These are phyloP conservation scores for Fusarium avenaceum DNA, from an alignment of 2,329 filamentous ascomycete species.

Conservation along the genomic window DNA sequence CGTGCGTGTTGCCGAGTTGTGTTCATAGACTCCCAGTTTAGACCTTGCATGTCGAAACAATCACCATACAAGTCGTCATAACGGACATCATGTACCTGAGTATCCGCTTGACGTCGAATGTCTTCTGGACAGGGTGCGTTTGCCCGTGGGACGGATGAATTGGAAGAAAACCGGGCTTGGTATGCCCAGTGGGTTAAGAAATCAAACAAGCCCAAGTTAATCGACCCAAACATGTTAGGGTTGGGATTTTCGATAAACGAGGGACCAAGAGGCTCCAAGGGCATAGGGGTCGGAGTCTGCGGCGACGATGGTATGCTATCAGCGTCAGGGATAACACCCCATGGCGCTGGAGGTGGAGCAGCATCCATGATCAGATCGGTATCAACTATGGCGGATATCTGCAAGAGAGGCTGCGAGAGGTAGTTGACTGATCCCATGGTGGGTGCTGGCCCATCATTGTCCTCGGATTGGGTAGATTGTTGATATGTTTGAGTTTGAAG, in stretches of 20 bases:
- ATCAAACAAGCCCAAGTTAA: constrained; percentile 63
- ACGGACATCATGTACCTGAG: constrained; percentile 45
- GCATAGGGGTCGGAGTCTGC: constrained; percentile 5
- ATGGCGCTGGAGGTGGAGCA: constrained; percentile 34
- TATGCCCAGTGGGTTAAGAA: constrained; percentile 66
- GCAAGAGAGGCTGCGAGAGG: constrained; percentile 19
- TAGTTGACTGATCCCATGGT: constrained; percentile 32
- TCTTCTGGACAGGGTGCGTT: constrained; percentile 49
- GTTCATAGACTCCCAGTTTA: constrained; percentile 68
- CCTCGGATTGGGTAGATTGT: constrained; percentile 17
- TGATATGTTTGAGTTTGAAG: constrained; percentile 19
- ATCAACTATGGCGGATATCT: constrained; percentile 23
- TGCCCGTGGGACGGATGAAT: constrained; percentile 42
- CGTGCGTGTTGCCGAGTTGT: constrained; percentile 65
- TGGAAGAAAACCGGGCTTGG: constrained; percentile 45
- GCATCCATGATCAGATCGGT: constrained; percentile 35
- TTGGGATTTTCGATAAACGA: constrained; percentile 53
- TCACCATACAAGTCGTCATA: constrained; percentile 68
- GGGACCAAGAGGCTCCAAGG: constrained; percentile 21
- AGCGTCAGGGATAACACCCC: constrained; percentile 9
- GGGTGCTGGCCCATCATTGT: constrained; percentile 31
- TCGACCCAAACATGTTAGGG: constrained; percentile 59
- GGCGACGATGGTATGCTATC: constrained; percentile 1
- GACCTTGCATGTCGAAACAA: constrained; percentile 69
- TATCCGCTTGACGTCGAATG: constrained; percentile 51